A percentile compares a stretch with the other conserved stretches of the same genome.
phyloP scores from a whole-genome alignment of 352 stramenopile genomes.

The Nothophytophthora sp. region DNA sequence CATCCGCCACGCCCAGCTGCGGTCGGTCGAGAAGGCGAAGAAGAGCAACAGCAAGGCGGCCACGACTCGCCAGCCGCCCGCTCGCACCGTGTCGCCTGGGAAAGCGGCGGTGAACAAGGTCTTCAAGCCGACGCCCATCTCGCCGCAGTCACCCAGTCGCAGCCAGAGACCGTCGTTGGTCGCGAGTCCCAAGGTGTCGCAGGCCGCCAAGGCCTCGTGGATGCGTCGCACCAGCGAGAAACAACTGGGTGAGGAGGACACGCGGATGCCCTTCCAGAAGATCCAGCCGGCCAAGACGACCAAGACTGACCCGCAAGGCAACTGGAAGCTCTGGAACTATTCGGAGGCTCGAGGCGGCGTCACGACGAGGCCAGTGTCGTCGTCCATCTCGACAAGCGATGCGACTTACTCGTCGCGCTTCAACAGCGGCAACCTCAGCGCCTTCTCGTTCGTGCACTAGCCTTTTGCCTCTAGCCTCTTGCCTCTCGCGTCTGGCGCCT shows the following conservation, averaged over 20 bases:
- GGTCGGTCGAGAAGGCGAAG: conserved; percentile 8
- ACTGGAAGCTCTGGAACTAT: conserved; percentile 15
- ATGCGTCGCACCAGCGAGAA: conserved; percentile 33
- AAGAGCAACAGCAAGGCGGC: conserved; percentile 6
- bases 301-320: conserved; percentile 3
- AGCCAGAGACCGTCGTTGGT: conserved; percentile 7
- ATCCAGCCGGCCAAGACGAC: not conserved
- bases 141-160: conserved; percentile 17
- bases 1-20: conserved; percentile 20
- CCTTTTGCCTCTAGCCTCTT: too few relatives aligned
- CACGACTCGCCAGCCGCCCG: not conserved
- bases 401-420: conserved; percentile 7
- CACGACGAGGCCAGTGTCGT: conserved; percentile 6
- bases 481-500: too few relatives aligned
- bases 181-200: conserved; percentile 44
- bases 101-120: conserved; percentile 20
- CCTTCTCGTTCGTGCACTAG: conserved; percentile 37
- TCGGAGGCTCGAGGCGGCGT: not conserved
- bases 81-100: conserved; percentile 7
- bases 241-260: conserved; percentile 13
- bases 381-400: conserved; percentile 5
- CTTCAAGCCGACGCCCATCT: conserved; percentile 18
- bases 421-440: conserved; percentile 22
- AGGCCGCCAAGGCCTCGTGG: conserved; percentile 41
- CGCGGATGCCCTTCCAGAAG: conserved; percentile 41